Conservation (phyloP, 2,329 filamentous ascomycete genomes). For the Daldinia sp. region DNA sequence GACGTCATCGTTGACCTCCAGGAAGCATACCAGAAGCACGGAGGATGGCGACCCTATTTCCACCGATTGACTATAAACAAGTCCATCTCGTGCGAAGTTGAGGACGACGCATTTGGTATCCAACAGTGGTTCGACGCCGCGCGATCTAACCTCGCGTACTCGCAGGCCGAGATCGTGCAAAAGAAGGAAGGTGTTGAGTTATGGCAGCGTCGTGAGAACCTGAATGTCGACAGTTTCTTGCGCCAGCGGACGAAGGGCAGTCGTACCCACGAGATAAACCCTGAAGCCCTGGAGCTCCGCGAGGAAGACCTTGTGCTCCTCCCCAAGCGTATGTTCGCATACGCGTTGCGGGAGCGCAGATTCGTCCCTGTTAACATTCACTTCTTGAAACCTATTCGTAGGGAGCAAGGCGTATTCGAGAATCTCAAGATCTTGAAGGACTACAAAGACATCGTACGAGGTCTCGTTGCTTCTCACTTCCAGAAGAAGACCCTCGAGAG, state of each 20-base stretch:
- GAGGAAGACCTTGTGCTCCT: conserved; percentile 53
- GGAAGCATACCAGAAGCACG: conserved; percentile 56
- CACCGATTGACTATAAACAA: conserved; percentile 51
- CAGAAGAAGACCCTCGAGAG: conserved; percentile 56
- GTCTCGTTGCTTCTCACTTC: conserved; percentile 58
- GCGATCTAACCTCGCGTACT: conserved; percentile 51
- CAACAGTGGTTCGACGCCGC: conserved; percentile 54
- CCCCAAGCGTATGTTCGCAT: conserved; percentile 58
- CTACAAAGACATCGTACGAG: conserved; percentile 58
- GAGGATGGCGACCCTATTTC: conserved; percentile 54
- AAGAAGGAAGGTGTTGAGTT: conserved; percentile 53
- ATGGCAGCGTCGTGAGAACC: conserved; percentile 55
- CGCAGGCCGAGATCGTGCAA: conserved; percentile 54
- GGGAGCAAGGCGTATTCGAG: conserved; percentile 55
- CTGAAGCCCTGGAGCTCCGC: conserved; percentile 44
- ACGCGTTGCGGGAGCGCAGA: conserved; percentile 56
- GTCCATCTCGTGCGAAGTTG: conserved; percentile 49
- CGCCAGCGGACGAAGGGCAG: conserved; percentile 53
- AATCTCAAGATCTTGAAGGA: conserved; percentile 56
- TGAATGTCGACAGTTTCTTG: conserved; percentile 53
- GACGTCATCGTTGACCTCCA: conserved; percentile 59
- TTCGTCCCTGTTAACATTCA: conserved; percentile 56
- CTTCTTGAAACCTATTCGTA: conserved; percentile 53
- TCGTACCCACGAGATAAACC: conserved; percentile 53
- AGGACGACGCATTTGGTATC: conserved; percentile 54